A percentile compares a stretch with the other conserved stretches of the same genome.
phyloP scores from a whole-genome alignment of 495 filamentous ascomycete genomes.

The Saxophila tyrrhenica region DNA sequence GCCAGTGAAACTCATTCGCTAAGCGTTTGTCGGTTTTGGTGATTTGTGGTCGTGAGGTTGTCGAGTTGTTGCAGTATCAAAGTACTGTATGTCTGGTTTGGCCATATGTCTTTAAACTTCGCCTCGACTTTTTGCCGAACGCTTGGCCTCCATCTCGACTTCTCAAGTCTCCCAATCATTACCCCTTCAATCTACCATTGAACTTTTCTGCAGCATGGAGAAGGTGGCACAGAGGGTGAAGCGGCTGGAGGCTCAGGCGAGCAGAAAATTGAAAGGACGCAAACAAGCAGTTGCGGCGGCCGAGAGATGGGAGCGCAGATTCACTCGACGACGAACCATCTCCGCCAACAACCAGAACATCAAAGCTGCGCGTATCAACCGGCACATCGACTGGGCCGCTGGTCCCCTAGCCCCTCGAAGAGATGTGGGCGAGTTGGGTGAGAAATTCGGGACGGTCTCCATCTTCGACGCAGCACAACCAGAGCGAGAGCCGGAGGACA shows the following conservation, averaged over 20 bases:
- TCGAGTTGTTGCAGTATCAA: too few species aligned
- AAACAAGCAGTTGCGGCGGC: not conserved
- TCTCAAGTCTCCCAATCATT: too few species aligned
- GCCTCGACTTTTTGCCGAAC: too few species aligned
- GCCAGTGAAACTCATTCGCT: too few species aligned
- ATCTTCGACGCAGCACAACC: slow-evolving; percentile 30
- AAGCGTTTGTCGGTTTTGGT: too few species aligned
- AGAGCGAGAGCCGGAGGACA: slow-evolving; percentile 34
- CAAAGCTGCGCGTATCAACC: slow-evolving; percentile 28
- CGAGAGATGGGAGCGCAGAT: slow-evolving; percentile 5
- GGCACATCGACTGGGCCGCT: slow-evolving; percentile 61
- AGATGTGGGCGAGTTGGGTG: slow-evolving; percentile 44
- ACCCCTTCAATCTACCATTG: not conserved
- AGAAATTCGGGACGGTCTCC: slow-evolving; percentile 41
- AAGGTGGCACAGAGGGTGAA: not conserved
- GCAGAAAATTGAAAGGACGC: not conserved
- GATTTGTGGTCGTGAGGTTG: too few species aligned
- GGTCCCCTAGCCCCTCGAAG: slow-evolving; percentile 65
- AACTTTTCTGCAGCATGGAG: not conserved
- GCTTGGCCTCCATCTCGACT: too few species aligned
- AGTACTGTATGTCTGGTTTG: too few species aligned
- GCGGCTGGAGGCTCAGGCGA: not conserved
- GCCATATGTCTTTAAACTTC: too few species aligned
- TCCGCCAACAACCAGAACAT: slow-evolving; percentile 28
- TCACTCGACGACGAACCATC: slow-evolving; percentile 17